Base-by-base conservation (phyloP, 1,284 basidiomycete species). In the Moesziomyces parantarcticus region DNA sequence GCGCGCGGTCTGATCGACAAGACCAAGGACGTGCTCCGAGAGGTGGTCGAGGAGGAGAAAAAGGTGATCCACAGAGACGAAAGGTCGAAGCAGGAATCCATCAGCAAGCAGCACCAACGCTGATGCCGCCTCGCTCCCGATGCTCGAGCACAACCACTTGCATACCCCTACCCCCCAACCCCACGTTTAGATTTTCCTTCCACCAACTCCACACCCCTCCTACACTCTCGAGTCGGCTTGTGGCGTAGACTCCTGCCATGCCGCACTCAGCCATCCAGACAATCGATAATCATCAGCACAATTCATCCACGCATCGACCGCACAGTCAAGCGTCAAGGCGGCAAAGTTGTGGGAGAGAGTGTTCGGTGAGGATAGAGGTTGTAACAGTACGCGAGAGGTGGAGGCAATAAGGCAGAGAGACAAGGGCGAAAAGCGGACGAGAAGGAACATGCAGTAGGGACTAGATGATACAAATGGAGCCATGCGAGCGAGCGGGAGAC, bases 31-130 rank as follows among this genome's bases (percentile, higher is more conserved):
- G 77, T 81, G 0, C 58, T 81, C 18, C 36, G 73, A 5, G 69
- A 76, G 26, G 78, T 81, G 11, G 76, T 78, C 23, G 65, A 76
- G 29, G 65, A 77, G 41, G 77, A 77, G 45, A 77, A 77, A 42
- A 68, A 67, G 58, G 61, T 73, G 13, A 32, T 67, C 21, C 22
- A 23, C 18, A 44, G 64, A 16, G 58, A 63, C 11, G 55, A 67
- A 36, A 53, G 41, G 25, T 18, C 48, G 42, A 59, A 63, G 14
- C 41, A 47, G 3, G 63, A 67, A 16, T 21, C 29, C 11, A 21
- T 63, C 10, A 47, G 39, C 52, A 62, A 70, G 26, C 34, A 58
- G 47, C 59, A 70, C 18, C 66, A 58, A 32, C 40, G 56, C 26
- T 41, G 44, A 42, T 32, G n/a, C 36, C 14, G 4, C 18, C 16